phyloP scores from a whole-genome alignment of 352 stramenopile species.

The Phytophthora pseudosyringae region DNA sequence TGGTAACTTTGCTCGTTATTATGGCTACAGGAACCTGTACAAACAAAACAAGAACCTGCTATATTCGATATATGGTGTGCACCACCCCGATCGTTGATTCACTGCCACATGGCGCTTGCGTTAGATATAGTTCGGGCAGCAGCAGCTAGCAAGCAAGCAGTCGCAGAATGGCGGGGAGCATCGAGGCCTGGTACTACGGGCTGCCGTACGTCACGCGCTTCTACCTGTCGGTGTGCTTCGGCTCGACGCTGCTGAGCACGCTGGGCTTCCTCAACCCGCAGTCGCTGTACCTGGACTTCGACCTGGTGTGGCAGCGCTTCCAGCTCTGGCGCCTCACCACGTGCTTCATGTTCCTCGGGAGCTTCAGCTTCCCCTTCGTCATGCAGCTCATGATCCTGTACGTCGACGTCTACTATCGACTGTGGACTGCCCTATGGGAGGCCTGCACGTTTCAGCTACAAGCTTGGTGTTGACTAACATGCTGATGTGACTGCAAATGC shows the following conservation, averaged over 20 bases:
- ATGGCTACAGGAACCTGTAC: constrained; percentile 7
- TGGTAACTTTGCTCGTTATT: not conserved
- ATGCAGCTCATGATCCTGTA: constrained; percentile 93
- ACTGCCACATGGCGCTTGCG: constrained; percentile 10
- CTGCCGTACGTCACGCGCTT: constrained; percentile 88
- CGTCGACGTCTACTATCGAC: constrained; percentile 6
- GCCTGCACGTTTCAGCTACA: not conserved
- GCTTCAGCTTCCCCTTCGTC: constrained; percentile 90
- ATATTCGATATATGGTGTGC: not conserved
- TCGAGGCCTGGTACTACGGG: constrained; percentile 86
- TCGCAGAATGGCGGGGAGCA: constrained; percentile 65
- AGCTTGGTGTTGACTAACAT: not conserved
- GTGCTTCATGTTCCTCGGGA: constrained; percentile 89
- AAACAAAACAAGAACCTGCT: not conserved
- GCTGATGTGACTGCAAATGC: constrained; percentile 1
- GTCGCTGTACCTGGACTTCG: constrained; percentile 88
- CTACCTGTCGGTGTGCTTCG: constrained; percentile 86
- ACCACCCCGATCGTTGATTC: not conserved
- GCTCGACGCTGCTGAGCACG: constrained; percentile 80
- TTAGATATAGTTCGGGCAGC: constrained; percentile 6
- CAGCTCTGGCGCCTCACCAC: constrained; percentile 90
- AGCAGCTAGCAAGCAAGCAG: constrained; percentile 1
- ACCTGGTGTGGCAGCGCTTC: constrained; percentile 87
- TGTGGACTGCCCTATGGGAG: too few species aligned
- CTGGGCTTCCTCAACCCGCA: constrained; percentile 83